These are phyloP conservation scores for Candida alai DNA, from an alignment of 805 yeast species.

Conservation along the genomic window DNA sequence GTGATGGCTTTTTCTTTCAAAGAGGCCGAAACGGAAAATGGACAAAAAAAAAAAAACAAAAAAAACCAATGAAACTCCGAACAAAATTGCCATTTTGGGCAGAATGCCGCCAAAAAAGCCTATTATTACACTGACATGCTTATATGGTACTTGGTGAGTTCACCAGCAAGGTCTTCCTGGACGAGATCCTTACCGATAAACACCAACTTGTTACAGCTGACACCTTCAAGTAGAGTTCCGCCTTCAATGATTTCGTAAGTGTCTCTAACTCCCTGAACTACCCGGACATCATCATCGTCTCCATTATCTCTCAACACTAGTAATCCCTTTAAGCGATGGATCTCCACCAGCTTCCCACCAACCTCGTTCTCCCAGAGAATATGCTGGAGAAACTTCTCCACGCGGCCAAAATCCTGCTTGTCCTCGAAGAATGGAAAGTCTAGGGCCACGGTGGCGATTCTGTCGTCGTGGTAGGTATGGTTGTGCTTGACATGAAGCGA, in stretches of 20 bases:
- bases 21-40: too few species aligned
- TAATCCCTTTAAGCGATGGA: conserved; percentile 82
- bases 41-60: too few species aligned
- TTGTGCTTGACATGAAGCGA: conserved; percentile 13
- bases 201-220: conserved; percentile 54
- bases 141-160: conserved; percentile 26
- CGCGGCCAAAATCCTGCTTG: conserved; percentile 33
- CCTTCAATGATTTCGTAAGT: conserved; percentile 75
- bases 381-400: conserved; percentile 65
- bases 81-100: too few species aligned
- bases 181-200: conserved; percentile 68
- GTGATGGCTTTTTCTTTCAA: too few species aligned
- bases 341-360: conserved; percentile 48
- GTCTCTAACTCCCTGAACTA: conserved; percentile 89
- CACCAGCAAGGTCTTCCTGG: conserved; percentile 28
- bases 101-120: too few species aligned
- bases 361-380: conserved; percentile 68
- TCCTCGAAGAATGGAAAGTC: conserved; percentile 43
- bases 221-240: conserved; percentile 32
- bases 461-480: conserved; percentile 33
- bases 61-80: too few species aligned
- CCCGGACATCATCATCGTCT: conserved; percentile 38
- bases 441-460: conserved; percentile 33
- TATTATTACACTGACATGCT: too few species aligned
- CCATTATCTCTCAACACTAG: conserved; percentile 38